Conservation (phyloP, 1,139 yeast genomes). For the Yarrowia galli region DNA sequence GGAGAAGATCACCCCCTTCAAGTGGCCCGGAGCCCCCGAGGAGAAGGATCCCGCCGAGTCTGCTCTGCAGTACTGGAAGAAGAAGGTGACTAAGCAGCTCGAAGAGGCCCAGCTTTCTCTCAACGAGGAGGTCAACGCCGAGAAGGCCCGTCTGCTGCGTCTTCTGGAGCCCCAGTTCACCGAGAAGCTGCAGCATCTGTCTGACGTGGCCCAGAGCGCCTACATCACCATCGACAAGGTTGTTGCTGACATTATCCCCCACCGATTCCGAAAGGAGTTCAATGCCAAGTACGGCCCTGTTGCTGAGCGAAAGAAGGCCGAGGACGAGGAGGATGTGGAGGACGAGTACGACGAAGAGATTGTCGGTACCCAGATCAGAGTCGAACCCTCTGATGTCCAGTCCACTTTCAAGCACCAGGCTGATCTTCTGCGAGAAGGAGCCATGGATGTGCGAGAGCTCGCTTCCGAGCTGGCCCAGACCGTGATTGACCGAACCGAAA, state of each 20-base stretch:
- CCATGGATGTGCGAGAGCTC: constrained; percentile 48
- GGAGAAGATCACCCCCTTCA: constrained; percentile 39
- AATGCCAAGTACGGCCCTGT: constrained; percentile 43
- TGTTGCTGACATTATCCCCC: constrained; percentile 33
- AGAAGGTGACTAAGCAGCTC: constrained; percentile 47
- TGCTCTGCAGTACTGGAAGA: constrained; percentile 45
- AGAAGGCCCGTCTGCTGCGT: constrained; percentile 45
- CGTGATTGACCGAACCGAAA: constrained; percentile 50
- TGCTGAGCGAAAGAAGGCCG: constrained; percentile 40
- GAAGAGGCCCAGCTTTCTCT: constrained; percentile 48
- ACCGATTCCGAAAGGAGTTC: constrained; percentile 37
- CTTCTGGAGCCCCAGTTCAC: constrained; percentile 46
- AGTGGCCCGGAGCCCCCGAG: constrained; percentile 25
- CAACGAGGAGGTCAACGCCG: constrained; percentile 49
- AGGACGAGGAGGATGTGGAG: constrained; percentile 41
- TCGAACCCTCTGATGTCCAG: constrained; percentile 45
- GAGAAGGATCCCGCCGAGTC: constrained; percentile 21
- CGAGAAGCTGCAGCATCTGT: constrained; percentile 44
- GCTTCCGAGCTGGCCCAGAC: constrained; percentile 49
- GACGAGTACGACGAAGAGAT: constrained; percentile 39
- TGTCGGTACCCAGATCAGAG: constrained; percentile 32
- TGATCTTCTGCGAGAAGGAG: constrained; percentile 47
- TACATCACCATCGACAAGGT: constrained; percentile 39
- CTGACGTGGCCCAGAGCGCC: constrained; percentile 43
- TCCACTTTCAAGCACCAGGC: constrained; percentile 47